phyloP scores from a whole-genome alignment of 805 yeast genomes.

The Starmerella scarabaei region DNA sequence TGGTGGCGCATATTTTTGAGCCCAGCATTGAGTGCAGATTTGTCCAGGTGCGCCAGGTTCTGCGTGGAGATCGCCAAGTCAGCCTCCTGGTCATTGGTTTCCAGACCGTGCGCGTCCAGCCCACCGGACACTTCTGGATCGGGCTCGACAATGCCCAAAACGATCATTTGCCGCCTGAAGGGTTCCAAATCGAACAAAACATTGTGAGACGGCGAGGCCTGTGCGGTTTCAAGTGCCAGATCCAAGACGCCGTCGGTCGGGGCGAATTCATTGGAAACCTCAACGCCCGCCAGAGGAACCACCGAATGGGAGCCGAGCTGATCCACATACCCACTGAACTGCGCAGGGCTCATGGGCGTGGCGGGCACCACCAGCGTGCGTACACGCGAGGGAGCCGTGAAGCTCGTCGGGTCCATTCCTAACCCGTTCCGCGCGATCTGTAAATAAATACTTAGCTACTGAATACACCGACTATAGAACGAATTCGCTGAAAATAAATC shows the following conservation, averaged over 20 bases:
- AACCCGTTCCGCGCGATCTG: background rate
- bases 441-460: background rate
- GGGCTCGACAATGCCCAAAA: constrained; percentile 32
- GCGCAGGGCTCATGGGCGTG: constrained; percentile 34
- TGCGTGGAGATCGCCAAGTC: constrained; percentile 14
- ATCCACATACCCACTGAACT: constrained; percentile 34
- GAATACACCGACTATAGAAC: background rate
- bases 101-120: background rate
- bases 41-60: background rate
- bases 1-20: constrained; percentile 32
- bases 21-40: constrained; percentile 10
- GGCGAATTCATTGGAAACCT: constrained; percentile 58
- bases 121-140: background rate
- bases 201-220: constrained; percentile 43
- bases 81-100: constrained; percentile 14
- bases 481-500: too few relatives aligned
- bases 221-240: constrained; percentile 39
- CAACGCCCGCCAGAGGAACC: constrained; percentile 54
- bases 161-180: constrained; percentile 54
- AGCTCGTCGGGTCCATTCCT: constrained; percentile 27
- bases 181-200: constrained; percentile 84
- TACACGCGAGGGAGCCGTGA: constrained; percentile 53
- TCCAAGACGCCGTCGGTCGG: constrained; percentile 73
- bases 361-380: constrained; percentile 57
- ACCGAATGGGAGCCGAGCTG: constrained; percentile 41